These are phyloP conservation scores for Alternaria burnsii DNA, from an alignment of 2,329 filamentous ascomycete species.

Conservation along the genomic window DNA sequence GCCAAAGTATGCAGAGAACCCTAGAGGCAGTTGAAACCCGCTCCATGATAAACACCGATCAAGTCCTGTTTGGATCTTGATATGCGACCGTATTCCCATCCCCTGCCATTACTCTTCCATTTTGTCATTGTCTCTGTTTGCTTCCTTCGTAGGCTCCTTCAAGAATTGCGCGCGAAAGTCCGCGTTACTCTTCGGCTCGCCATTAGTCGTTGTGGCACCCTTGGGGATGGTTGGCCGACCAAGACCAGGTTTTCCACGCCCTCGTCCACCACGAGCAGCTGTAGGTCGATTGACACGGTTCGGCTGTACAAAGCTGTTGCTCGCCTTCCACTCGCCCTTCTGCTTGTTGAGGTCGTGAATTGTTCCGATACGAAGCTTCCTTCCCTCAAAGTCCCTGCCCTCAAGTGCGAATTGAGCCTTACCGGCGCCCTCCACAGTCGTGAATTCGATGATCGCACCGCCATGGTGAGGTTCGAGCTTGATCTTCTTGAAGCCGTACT, in stretches of 20 bases:
- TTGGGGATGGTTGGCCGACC: constrained; percentile 40
- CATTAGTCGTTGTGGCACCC: constrained; percentile 20
- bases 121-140: constrained; percentile 29
- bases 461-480: constrained; percentile 81
- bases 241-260: constrained; percentile 38
- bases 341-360: constrained; percentile 58
- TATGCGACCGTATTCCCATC: constrained; percentile 24
- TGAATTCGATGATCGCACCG: constrained; percentile 86
- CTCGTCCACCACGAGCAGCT: constrained; percentile 35
- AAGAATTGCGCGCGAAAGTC: constrained; percentile 66
- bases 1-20: constrained; percentile 11
- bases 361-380: constrained; percentile 57
- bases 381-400: constrained; percentile 50
- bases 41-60: constrained; percentile 21
- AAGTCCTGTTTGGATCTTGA: constrained; percentile 14
- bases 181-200: constrained; percentile 61
- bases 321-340: constrained; percentile 50
- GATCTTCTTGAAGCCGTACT: constrained; percentile 78
- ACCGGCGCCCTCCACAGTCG: constrained; percentile 73
- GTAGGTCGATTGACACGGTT: constrained; percentile 39
- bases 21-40: neutral
- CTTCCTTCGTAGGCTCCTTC: constrained; percentile 39
- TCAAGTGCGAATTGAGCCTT: constrained; percentile 66
- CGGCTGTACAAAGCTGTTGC: constrained; percentile 43
- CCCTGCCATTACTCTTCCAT: constrained; percentile 39